Evolutionary conservation across 23 red algal species (phyloP), one percentile per base, ranked within the genome.

Genomic region (Gracilariopsis chorda): DNA sequence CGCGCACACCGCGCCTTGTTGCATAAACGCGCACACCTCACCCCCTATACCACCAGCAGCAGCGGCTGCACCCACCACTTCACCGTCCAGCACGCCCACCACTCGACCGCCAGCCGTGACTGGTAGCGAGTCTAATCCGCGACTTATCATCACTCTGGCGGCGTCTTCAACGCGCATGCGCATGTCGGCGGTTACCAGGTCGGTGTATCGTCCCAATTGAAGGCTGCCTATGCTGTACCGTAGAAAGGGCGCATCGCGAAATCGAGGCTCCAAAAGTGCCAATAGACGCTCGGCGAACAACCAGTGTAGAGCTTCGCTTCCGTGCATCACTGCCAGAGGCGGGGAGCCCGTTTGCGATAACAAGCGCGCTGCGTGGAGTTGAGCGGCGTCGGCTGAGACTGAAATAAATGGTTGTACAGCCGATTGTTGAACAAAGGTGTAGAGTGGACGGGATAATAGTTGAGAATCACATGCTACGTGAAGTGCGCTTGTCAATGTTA

Each of bases 261-360:
- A 73, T 36, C 67, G 67, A 36, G 67, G 67, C 39, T 73, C n/a
- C 67, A 73, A 24, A 17, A 45, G 6, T 4, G 67, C 67, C 39
- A 73, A 9, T 42, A 73, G 67, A 2, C 67, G 67, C 67, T 73
- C 67, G 0, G 67, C 67, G 25, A 73, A 46, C 67, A 73, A 42
- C 36, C 67, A 73, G 19, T 73, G 67, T 42, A 73, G 14, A 19
- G 67, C 39, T 42, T 73, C 67, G 13, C 3, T 5, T 19, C 11
- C 28, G 37, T 73, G 67, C 67, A 73, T 73, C n/a, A 73, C 67
- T 19, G 67, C 67, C 39, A 73, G 40, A 2, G 67, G 67, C 67
- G 67, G 67, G 20, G 67, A 17, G 40, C 20, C 67, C n/a, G 28
- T 23, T 9, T 35, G 67, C 67, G 67, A 32, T 24, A 73, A 17